Percentiles rank a stretch among this genome's conserved stretches.
Evolutionary conservation across 2,329 filamentous ascomycete species (phyloP).

Genomic region (Penicillium palitans): DNA sequence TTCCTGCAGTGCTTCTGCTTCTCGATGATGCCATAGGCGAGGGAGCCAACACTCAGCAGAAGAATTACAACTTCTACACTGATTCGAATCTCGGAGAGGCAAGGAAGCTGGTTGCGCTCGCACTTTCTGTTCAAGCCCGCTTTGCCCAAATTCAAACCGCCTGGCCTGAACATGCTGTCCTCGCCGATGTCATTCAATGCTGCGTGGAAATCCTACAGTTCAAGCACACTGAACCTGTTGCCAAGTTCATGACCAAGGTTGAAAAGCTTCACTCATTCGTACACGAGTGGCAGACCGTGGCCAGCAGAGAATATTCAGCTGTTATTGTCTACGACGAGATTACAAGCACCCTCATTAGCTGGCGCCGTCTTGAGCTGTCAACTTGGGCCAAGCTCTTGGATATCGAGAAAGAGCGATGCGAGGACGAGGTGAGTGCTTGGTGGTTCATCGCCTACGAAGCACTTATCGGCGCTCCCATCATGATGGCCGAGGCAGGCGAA

Average conservation of each 20-base stretch:
- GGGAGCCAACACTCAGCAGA: slow-evolving; percentile 45
- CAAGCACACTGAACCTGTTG: slow-evolving; percentile 77
- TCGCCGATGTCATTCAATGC: slow-evolving; percentile 73
- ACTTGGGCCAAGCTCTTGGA: slow-evolving; percentile 91
- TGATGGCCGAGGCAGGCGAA: slow-evolving; percentile 59
- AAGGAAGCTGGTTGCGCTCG: slow-evolving; percentile 68
- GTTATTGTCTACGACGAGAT: slow-evolving; percentile 71
- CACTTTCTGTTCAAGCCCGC: slow-evolving; percentile 67
- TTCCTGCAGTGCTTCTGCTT: slow-evolving; percentile 66
- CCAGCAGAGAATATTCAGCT: slow-evolving; percentile 74
- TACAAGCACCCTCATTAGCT: slow-evolving; percentile 78
- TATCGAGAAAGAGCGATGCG: slow-evolving; percentile 73
- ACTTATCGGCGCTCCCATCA: slow-evolving; percentile 72
- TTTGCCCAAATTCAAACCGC: slow-evolving; percentile 67
- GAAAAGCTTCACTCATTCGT: slow-evolving; percentile 84
- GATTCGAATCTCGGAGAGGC: slow-evolving; percentile 76
- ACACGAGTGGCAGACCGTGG: slow-evolving; percentile 94
- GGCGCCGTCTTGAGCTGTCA: slow-evolving; percentile 86
- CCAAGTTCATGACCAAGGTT: slow-evolving; percentile 78
- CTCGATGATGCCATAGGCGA: slow-evolving; percentile 62
- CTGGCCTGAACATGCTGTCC: slow-evolving; percentile 74
- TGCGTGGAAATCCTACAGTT: slow-evolving; percentile 76
- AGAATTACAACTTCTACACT: slow-evolving; percentile 83
- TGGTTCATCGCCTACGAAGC: slow-evolving; percentile 96
- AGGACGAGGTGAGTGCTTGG: slow-evolving; percentile 81